phyloP scores from a whole-genome alignment of 2,329 filamentous ascomycete species.

The Scedosporium aurantiacum region DNA sequence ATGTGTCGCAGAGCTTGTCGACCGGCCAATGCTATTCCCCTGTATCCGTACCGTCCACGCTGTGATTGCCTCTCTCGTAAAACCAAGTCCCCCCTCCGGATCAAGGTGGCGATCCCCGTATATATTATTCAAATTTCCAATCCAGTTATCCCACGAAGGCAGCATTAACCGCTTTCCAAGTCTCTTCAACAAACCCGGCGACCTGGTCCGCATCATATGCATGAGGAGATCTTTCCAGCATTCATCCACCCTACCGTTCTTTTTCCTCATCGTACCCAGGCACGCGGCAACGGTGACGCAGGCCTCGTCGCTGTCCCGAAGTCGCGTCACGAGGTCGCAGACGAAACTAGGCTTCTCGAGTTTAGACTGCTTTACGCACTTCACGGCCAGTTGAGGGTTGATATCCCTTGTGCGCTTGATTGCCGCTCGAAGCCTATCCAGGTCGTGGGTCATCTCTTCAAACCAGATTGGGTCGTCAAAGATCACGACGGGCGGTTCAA shows the following conservation, averaged over 20 bases:
- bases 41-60: not conserved
- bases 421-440: not conserved
- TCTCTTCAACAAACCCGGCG: not conserved
- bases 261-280: not conserved
- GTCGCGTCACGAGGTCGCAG: not conserved
- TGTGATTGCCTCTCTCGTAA: not conserved
- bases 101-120: not conserved
- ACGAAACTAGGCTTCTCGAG: not conserved
- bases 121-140: not conserved
- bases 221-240: not conserved
- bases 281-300: not conserved
- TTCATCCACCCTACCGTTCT: not conserved
- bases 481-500: not conserved
- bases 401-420: not conserved
- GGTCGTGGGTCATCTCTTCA: not conserved
- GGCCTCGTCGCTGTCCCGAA: not conserved
- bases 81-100: not conserved
- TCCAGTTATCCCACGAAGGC: not conserved
- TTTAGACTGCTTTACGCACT: not conserved
- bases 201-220: not conserved
- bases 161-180: not conserved
- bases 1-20: too few species aligned
- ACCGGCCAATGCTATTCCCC: too few species aligned
- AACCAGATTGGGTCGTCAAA: not conserved
- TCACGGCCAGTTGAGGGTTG: not conserved